Conservation (phyloP, 2,329 filamentous ascomycete genomes). For the Fusarium subglutinans region DNA sequence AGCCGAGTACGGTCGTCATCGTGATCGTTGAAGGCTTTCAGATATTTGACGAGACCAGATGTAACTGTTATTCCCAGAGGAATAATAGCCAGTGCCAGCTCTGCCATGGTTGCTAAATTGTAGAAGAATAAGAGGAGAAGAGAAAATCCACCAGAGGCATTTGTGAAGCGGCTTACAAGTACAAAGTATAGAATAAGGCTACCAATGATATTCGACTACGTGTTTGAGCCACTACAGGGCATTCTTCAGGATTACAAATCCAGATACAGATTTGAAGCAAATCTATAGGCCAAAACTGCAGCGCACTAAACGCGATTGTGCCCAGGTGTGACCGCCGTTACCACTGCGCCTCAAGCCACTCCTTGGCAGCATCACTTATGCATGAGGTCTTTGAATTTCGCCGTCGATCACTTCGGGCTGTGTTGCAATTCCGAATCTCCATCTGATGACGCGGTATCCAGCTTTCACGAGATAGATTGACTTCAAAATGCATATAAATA, state of each 20-base stretch:
- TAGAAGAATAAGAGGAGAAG: accelerated
- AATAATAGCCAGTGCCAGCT: accelerated
- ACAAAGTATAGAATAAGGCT: background rate
- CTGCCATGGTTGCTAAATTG: accelerated
- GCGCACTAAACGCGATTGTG: background rate
- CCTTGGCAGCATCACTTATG: no score
- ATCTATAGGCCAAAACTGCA: accelerated
- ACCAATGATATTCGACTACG: accelerated
- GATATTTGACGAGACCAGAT: background rate
- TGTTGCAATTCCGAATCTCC: no score
- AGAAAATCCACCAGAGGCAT: accelerated
- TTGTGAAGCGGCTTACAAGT: background rate
- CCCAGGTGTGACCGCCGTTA: background rate
- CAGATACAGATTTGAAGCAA: no score
- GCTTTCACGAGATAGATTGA: no score
- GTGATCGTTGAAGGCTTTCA: background rate
- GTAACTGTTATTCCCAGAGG: accelerated
- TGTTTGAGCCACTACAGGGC: accelerated
- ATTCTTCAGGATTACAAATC: background rate
- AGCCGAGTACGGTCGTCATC: background rate
- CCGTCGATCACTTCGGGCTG: no score
- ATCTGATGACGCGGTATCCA: no score
- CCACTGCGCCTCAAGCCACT: no score
- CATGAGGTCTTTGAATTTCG: no score
- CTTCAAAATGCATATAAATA: no score